phyloP scores from a whole-genome alignment of 306 rosid species.

The Inga leiocalycina region DNA sequence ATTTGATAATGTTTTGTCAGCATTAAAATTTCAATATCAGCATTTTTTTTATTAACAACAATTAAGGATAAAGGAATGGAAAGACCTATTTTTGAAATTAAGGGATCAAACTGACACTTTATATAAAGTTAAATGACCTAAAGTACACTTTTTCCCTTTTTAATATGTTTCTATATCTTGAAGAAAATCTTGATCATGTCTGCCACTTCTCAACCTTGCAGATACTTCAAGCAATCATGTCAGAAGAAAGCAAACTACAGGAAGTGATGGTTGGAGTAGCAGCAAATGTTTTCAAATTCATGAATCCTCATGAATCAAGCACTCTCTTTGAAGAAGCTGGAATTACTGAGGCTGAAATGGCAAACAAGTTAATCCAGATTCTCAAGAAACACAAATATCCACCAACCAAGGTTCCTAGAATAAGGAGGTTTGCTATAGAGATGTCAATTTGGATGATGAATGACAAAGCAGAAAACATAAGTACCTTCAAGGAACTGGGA shows the following conservation, averaged over 20 bases:
- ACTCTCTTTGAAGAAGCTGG: constrained; percentile 56
- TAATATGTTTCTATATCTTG: not conserved
- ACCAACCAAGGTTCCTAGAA: constrained; percentile 75
- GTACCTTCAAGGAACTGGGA: constrained; percentile 54
- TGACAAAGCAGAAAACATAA: constrained; percentile 55
- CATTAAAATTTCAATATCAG: too few species aligned
- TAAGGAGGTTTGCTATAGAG: constrained; percentile 84
- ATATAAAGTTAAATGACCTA: too few species aligned
- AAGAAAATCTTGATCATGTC: not conserved
- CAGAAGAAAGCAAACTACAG: constrained; percentile 76
- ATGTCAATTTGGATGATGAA: constrained; percentile 88
- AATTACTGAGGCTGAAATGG: constrained; percentile 64
- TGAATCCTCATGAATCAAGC: constrained; percentile 71
- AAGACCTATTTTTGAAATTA: too few species aligned
- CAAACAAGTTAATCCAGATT: constrained; percentile 56
- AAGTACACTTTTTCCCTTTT: not conserved
- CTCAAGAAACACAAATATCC: constrained; percentile 70
- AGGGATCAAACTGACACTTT: too few species aligned
- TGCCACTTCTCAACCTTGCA: constrained; percentile 34
- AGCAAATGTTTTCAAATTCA: constrained; percentile 69
- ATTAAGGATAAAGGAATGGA: too few species aligned
- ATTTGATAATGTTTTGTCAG: too few species aligned
- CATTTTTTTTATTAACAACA: too few species aligned
- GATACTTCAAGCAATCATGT: constrained; percentile 72
- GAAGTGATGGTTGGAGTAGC: constrained; percentile 96